Evolutionary conservation across 2,329 filamentous ascomycete species (phyloP).

Genomic region (Trichophyton verrucosum): DNA sequence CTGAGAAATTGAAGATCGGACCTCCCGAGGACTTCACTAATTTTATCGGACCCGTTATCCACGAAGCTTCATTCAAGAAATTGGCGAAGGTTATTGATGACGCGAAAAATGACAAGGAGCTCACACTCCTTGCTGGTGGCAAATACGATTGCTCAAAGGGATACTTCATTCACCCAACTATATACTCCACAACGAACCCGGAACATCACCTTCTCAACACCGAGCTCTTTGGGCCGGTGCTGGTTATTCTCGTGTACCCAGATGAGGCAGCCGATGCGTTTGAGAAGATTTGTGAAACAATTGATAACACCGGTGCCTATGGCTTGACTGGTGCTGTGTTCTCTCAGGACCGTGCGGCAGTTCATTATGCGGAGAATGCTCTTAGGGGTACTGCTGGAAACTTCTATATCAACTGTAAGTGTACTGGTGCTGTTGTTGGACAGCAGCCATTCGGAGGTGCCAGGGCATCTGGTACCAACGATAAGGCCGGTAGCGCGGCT

Average conservation of each 20-base stretch:
- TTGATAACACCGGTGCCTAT: conserved; percentile 32
- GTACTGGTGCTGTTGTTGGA: conserved; percentile 58
- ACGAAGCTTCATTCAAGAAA: conserved; percentile 69
- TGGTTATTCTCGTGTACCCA: conserved; percentile 65
- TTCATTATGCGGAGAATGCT: conserved; percentile 25
- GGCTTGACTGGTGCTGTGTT: conserved; percentile 35
- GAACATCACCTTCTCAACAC: conserved; percentile 60
- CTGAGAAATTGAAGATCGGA: conserved; percentile 57
- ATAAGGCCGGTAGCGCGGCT: conserved; percentile 57
- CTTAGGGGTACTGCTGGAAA: conserved; percentile 30
- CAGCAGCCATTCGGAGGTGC: conserved; percentile 62
- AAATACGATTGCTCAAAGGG: conserved; percentile 65
- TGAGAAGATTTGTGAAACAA: conserved; percentile 43
- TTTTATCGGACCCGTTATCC: conserved; percentile 82
- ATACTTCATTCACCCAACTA: conserved; percentile 72
- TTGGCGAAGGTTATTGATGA: conserved; percentile 63
- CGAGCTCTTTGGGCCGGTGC: conserved; percentile 72
- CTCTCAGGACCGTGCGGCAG: conserved; percentile 27
- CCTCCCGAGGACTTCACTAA: conserved; percentile 57
- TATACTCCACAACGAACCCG: conserved; percentile 64
- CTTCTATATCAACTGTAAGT: conserved; percentile 36
- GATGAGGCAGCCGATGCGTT: conserved; percentile 52
- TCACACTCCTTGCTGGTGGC: conserved; percentile 63
- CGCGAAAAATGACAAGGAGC: conserved; percentile 62
- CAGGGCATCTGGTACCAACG: conserved; percentile 57